Conservation (phyloP, 352 stramenopile genomes). For the Phytophthora ramorum region DNA sequence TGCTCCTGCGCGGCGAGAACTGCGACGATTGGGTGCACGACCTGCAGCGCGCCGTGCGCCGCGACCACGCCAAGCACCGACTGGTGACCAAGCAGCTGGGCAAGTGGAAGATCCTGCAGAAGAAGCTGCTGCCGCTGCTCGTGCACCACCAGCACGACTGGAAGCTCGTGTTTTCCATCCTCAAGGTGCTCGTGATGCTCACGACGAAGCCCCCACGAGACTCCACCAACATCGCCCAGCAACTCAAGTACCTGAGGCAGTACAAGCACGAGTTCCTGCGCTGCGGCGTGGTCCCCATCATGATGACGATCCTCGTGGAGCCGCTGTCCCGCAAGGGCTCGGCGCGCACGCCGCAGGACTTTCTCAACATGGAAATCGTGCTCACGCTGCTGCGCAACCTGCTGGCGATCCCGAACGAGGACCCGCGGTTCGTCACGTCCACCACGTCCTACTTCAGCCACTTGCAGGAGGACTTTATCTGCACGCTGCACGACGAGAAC, state of each 20-base stretch:
- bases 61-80: conserved; percentile 85
- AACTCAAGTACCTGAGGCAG: conserved; percentile 79
- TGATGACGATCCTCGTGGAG: conserved; percentile 89
- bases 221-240: conserved; percentile 80
- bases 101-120: conserved; percentile 89
- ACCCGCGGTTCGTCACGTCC: conserved; percentile 81
- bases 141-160: conserved; percentile 90
- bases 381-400: conserved; percentile 88
- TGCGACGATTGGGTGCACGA: conserved; percentile 89
- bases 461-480: conserved; percentile 85
- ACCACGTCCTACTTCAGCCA: conserved; percentile 78
- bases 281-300: conserved; percentile 71
- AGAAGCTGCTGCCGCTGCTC: conserved; percentile 86
- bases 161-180: conserved; percentile 87
- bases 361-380: conserved; percentile 89
- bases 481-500: conserved; percentile 78
- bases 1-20: conserved; percentile 86
- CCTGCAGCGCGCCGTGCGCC: conserved; percentile 80
- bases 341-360: conserved; percentile 69
- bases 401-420: conserved; percentile 84
- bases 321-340: conserved; percentile 75
- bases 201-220: conserved; percentile 87
- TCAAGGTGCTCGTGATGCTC: conserved; percentile 92
- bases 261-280: conserved; percentile 90
- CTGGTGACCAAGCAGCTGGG: conserved; percentile 86